These are phyloP conservation scores for Aureobasidium pullulans DNA, from an alignment of 2,329 filamentous ascomycete genomes.

Conservation along the genomic window DNA sequence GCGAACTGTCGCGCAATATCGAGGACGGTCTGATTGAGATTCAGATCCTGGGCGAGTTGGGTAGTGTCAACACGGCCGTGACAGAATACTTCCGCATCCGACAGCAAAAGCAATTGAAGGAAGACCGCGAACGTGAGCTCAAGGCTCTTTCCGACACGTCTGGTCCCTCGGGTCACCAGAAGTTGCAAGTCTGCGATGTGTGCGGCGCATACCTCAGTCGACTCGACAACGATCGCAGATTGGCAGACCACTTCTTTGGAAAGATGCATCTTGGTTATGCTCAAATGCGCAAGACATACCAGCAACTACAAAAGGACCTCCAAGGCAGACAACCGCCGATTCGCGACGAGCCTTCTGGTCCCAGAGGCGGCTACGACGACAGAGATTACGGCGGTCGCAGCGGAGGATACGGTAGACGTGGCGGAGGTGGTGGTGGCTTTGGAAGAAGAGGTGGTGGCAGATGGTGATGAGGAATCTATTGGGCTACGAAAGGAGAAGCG, in stretches of 20 bases:
- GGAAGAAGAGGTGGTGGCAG: slow-evolving; percentile 19
- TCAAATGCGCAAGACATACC: slow-evolving; percentile 92
- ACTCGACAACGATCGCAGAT: slow-evolving; percentile 84
- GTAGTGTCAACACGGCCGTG: slow-evolving; percentile 71
- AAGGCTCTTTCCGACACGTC: slow-evolving; percentile 87
- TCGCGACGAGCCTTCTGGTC: slow-evolving; percentile 41
- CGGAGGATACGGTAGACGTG: slow-evolving; percentile 43
- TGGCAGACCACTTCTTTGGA: slow-evolving; percentile 97
- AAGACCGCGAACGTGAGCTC: slow-evolving; percentile 77
- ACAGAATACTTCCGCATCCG: slow-evolving; percentile 84
- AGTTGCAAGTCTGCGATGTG: slow-evolving; percentile 96
- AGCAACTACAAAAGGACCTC: slow-evolving; percentile 79
- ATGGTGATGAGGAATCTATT: slow-evolving; percentile 8
- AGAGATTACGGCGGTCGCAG: slow-evolving; percentile 26
- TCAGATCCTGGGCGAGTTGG: slow-evolving; percentile 73
- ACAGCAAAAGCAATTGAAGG: slow-evolving; percentile 71
- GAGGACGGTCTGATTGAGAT: slow-evolving; percentile 79
- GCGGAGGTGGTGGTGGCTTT: slow-evolving; percentile 28
- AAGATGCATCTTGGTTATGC: slow-evolving; percentile 99
- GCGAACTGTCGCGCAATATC: slow-evolving; percentile 70
- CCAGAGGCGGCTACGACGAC: slow-evolving; percentile 38
- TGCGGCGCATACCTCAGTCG: slow-evolving; percentile 90
- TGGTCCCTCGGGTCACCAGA: slow-evolving; percentile 91
- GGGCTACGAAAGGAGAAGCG: slow-evolving; percentile 7
- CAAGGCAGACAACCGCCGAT: slow-evolving; percentile 60